Base-by-base conservation (phyloP, 805 yeast species). In the Wickerhamia fluorescens region DNA sequence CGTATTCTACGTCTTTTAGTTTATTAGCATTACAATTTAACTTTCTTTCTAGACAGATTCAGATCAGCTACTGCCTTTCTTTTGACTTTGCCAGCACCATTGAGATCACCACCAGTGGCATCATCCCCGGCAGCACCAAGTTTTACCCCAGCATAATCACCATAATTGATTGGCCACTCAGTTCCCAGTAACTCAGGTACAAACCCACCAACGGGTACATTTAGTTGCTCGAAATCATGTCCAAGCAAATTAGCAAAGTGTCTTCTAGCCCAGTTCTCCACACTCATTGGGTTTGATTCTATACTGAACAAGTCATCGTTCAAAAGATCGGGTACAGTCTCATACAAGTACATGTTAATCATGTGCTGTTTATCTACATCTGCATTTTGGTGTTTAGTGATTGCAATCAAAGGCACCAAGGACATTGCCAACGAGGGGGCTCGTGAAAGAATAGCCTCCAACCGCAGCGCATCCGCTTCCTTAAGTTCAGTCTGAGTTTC, bases 231-330 rank as follows among this genome's bases (percentile, higher is more conserved):
- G 49, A 56, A 61, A 28, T 56, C 52, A 9, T 58, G 46, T 12
- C 48, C 43, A 7, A 58, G 56, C 37, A 62, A 44, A 27, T 53
- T 50, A 4, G 59, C 53, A 28, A 48, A 45, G 34, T 61, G 52
- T 24, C 68, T 45, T 18, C 66, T 42, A 15, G 51, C 36, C 68
- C 68, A 63, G 41, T 51, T 42, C 11, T 58, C 62, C 3, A 49
- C 41, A 24, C 50, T 56, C 40, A 61, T 66, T 0, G 69, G 69
- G 30, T 62, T 63, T n/a, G 42, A 31, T 32, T 61, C 66, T 3
- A 55, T 36, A 9, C 42, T 34, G 18, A 50, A 51, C 23, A 56
- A 36, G 30, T 63, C 68, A 36, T 63, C 70, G 24, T 51, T 42
- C 12, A 51, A 38, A 13, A 61, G 40, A 9, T 61, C 70, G 2